These are phyloP conservation scores for Trichoderma semiorbis DNA, from an alignment of 2,329 filamentous ascomycete species.

Conservation along the genomic window DNA sequence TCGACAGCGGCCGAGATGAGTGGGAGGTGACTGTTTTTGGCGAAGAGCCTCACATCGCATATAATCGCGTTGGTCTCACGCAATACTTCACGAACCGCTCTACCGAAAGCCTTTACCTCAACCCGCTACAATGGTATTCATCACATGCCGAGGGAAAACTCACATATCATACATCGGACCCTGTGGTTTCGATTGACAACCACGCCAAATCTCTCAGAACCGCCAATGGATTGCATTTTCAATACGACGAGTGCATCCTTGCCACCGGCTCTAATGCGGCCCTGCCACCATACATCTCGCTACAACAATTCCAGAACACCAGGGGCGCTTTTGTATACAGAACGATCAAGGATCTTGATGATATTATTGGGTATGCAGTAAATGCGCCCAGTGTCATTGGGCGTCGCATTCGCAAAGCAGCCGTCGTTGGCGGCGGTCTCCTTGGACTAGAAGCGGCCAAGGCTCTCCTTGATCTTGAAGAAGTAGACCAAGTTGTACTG, in stretches of 20 bases:
- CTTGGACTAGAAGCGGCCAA: slow-evolving; percentile 56
- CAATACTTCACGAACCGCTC: slow-evolving; percentile 84
- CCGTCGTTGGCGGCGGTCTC: slow-evolving; percentile 80
- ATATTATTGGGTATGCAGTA: slow-evolving; percentile 69
- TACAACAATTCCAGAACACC: slow-evolving; percentile 61
- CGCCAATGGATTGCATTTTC: slow-evolving; percentile 63
- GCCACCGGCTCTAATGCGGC: slow-evolving; percentile 85
- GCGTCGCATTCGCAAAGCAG: slow-evolving; percentile 24
- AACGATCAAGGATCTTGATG: slow-evolving; percentile 76
- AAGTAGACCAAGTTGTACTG: slow-evolving; percentile 60
- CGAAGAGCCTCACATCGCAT: slow-evolving; percentile 82
- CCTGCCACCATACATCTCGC: slow-evolving; percentile 64
- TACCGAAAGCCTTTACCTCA: slow-evolving; percentile 84
- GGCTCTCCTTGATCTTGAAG: slow-evolving; percentile 13
- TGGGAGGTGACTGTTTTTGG: slow-evolving; percentile 84
- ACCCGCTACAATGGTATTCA: slow-evolving; percentile 71
- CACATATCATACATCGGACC: slow-evolving; percentile 2
- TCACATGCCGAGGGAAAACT: neutral
- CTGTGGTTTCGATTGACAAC: slow-evolving; percentile 58
- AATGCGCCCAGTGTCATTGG: slow-evolving; percentile 65
- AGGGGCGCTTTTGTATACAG: slow-evolving; percentile 86
- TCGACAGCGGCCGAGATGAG: slow-evolving; percentile 58
- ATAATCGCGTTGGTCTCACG: slow-evolving; percentile 86
- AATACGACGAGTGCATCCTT: slow-evolving; percentile 78
- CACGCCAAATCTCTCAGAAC: slow-evolving; percentile 65